Conservation (phyloP, 2,329 filamentous ascomycete species). For the Fusarium anthophilum region DNA sequence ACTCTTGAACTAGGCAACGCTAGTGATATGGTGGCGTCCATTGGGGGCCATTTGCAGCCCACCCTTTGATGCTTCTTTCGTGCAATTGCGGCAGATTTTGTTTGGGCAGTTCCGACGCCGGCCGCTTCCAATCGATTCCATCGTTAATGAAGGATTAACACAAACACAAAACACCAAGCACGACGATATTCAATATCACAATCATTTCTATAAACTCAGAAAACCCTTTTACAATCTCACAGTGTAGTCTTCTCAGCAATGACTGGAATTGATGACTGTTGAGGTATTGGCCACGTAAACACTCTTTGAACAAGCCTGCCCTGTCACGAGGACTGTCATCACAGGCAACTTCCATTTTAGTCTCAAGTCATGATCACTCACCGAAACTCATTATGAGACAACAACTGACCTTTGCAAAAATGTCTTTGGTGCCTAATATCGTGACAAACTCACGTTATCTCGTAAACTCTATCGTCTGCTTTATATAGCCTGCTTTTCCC, state of each 20-base stretch:
- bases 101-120: slow-evolving; percentile 21
- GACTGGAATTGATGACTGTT: neutral
- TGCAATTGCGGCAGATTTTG: slow-evolving; percentile 25
- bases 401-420: slow-evolving; percentile 16
- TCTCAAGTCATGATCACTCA: slow-evolving; percentile 2
- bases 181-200: neutral
- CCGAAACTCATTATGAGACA: slow-evolving; percentile 19
- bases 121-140: slow-evolving; percentile 23
- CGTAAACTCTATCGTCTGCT: neutral
- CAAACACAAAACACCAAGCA: slow-evolving; percentile 3
- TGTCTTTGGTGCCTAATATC: slow-evolving; percentile 19
- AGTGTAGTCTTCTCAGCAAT: neutral
- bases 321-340: neutral
- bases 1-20: slow-evolving; percentile 11
- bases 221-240: neutral
- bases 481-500: slow-evolving; percentile 13
- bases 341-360: slow-evolving; percentile 9
- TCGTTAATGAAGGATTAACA: neutral
- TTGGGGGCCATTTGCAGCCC: slow-evolving; percentile 1
- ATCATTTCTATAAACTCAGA: neutral
- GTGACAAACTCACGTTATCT: slow-evolving; percentile 39
- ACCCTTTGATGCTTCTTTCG: slow-evolving; percentile 8
- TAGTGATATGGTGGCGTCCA: slow-evolving; percentile 17
- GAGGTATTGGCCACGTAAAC: neutral
- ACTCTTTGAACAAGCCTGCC: neutral